Evolutionary conservation across 805 yeast genomes (phyloP).

Genomic region (Myxozyma lipomycoides): DNA sequence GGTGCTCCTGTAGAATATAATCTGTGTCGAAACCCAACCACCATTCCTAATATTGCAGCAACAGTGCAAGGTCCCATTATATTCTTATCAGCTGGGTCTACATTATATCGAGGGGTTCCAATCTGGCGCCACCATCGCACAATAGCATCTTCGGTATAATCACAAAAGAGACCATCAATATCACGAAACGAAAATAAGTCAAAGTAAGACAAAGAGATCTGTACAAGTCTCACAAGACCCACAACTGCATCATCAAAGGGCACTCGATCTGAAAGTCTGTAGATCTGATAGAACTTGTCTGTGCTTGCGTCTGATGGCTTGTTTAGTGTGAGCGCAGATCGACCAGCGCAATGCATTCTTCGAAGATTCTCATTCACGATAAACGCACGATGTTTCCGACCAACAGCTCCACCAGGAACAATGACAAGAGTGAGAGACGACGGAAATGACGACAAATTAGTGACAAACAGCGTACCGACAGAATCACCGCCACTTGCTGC

Average conservation of each 20-base stretch:
- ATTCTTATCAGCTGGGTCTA: slow-evolving; percentile 46
- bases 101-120: slow-evolving; percentile 44
- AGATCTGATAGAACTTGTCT: slow-evolving; percentile 76
- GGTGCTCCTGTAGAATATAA: slow-evolving; percentile 52
- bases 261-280: slow-evolving; percentile 48
- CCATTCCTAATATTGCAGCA: slow-evolving; percentile 74
- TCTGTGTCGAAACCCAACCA: slow-evolving; percentile 61
- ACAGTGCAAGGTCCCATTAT: slow-evolving; percentile 63
- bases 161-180: slow-evolving; percentile 84
- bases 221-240: slow-evolving; percentile 71
- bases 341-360: slow-evolving; percentile 76
- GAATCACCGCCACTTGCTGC: slow-evolving; percentile 37
- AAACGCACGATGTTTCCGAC: slow-evolving; percentile 40
- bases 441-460: slow-evolving; percentile 78
- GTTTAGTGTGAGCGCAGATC: slow-evolving; percentile 71
- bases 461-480: slow-evolving; percentile 64
- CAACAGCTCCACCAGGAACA: slow-evolving; percentile 55
- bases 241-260: slow-evolving; percentile 62
- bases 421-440: slow-evolving; percentile 68
- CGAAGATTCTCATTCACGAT: slow-evolving; percentile 72
- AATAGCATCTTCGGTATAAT: slow-evolving; percentile 68
- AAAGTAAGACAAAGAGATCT: slow-evolving; percentile 72
- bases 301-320: slow-evolving; percentile 71
- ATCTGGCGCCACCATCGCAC: slow-evolving; percentile 75
- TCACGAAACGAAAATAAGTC: slow-evolving; percentile 61